Evolutionary conservation across 495 filamentous ascomycete species (phyloP).

Genomic region (Trichodelitschia bisporula): DNA sequence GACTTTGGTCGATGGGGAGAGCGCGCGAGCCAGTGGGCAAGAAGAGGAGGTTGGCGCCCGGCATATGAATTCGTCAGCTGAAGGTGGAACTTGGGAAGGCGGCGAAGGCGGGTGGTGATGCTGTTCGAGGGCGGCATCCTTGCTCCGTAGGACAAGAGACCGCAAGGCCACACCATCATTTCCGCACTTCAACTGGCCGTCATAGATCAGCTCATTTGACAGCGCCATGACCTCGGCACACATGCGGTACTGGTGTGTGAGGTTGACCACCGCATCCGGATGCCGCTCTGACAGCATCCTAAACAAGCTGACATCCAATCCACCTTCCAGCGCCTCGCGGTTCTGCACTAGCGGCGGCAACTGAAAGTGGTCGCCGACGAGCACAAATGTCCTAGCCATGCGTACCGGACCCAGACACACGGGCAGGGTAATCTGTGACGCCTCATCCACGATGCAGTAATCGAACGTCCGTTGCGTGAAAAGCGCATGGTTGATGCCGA

Average conservation of each 20-base stretch:
- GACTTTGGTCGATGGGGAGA: conserved; percentile 44
- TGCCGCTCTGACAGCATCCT: conserved; percentile 75
- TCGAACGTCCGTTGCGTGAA: conserved; percentile 83
- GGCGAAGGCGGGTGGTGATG: conserved; percentile 10
- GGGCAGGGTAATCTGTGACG: conserved; percentile 87
- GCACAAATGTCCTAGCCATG: conserved; percentile 77
- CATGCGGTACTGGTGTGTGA: conserved; percentile 96
- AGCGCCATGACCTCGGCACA: conserved; percentile 87
- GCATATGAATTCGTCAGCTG: too few species aligned
- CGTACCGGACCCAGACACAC: conserved; percentile 84
- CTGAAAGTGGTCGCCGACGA: conserved; percentile 92
- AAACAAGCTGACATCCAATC: conserved; percentile 81
- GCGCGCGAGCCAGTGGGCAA: conserved; percentile 69
- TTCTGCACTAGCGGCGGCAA: conserved; percentile 87
- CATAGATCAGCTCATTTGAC: conserved; percentile 82
- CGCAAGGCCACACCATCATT: conserved; percentile 45
- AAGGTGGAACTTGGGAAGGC: neutral
- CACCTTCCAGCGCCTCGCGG: conserved; percentile 60
- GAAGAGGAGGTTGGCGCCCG: neutral
- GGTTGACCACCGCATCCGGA: conserved; percentile 61
- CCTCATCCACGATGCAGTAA: conserved; percentile 96
- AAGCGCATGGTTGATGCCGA: conserved; percentile 68
- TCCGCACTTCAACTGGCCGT: conserved; percentile 71
- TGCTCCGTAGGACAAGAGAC: conserved; percentile 19
- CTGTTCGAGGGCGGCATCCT: conserved; percentile 21